Evolutionary conservation across 345 rosid species (phyloP), one percentile per base, ranked within the genome.

Genomic region (Melaleuca quinquenervia): DNA sequence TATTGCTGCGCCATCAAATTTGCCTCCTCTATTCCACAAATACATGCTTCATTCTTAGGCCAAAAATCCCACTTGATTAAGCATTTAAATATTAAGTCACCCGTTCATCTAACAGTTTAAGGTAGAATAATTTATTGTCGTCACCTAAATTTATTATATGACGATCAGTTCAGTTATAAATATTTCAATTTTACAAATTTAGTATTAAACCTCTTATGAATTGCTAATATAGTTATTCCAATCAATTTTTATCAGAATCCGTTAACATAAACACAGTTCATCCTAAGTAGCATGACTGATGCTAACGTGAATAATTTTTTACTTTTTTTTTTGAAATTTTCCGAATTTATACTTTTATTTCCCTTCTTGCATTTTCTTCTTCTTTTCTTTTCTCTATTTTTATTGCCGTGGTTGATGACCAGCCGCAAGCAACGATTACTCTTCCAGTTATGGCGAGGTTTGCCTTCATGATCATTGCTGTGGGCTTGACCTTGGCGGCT

Each of bases 351-450:
- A 41, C 41, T 54, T 54, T 54, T 8, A 22, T 24, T 54, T 21
- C 58, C 6, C 9, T 54, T 54, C 8, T 54, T 5, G 21, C 58
- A 3, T 54, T 54, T 54, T 21, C 9, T 6, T 55, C 24, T 24
- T 55, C 1, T 55, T 8, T 22, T 54, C 22, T 6, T 55, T 24
- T 54, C 22, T 54, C 9, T 8, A 22, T 21, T 24, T 26, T 5
- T 2, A 7, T 5, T 54, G 60, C 3, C 60, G 0, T 55, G 27
- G 60, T n/a, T 0, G 10, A 0, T 2, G 27, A 22, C 0, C 0
- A 1, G 60, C 60, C 60, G 22, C 24, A 55, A 5, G 24, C n/a
- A 22, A 55, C n/a, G 60, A n/a, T 24, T 26, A 2, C 60, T n/a
- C 5, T 24, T n/a, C 24, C 14, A 0, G 0, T 8, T 55, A 55